Evolutionary conservation across 164 flowering plant genomes (phyloP).

Genomic region (Dillenia turbinata): DNA sequence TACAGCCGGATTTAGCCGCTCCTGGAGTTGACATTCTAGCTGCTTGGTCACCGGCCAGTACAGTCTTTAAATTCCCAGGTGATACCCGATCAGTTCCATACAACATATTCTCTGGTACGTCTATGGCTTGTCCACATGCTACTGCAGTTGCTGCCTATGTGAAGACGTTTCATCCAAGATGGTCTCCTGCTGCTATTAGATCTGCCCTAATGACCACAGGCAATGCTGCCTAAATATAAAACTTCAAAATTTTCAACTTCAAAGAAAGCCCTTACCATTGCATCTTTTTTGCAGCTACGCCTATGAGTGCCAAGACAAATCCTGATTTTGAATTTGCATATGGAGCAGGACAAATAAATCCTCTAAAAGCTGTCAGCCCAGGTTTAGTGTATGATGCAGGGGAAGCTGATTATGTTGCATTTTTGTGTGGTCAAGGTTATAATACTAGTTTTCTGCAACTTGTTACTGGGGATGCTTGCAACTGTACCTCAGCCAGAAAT

Average conservation of each 20-base stretch:
- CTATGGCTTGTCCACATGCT: slow-evolving; percentile 61
- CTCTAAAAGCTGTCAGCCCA: slow-evolving; percentile 7
- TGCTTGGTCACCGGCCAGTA: slow-evolving; percentile 35
- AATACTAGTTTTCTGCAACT: slow-evolving; percentile 14
- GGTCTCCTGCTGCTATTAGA: slow-evolving; percentile 51
- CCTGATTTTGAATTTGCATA: slow-evolving; percentile 14
- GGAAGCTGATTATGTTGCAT: slow-evolving; percentile 14
- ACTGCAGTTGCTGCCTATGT: slow-evolving; percentile 44
- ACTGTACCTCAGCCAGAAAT: slow-evolving; percentile 20
- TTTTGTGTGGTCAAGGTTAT: slow-evolving; percentile 16
- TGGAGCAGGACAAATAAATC: slow-evolving; percentile 15
- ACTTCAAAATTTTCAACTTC: too few relatives aligned
- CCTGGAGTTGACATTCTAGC: slow-evolving; percentile 63
- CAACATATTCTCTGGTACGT: slow-evolving; percentile 38
- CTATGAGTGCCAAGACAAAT: slow-evolving; percentile 1
- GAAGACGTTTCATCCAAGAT: slow-evolving; percentile 41
- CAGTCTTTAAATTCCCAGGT: slow-evolving; percentile 1
- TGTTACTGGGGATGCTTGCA: slow-evolving; percentile 34
- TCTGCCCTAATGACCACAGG: slow-evolving; percentile 59
- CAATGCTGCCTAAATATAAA: not conserved
- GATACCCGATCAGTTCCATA: slow-evolving; percentile 34
- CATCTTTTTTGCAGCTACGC: not conserved
- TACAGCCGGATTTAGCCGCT: slow-evolving; percentile 64
- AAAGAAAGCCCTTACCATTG: not conserved
- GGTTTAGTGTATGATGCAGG: slow-evolving; percentile 37